Base-by-base conservation (phyloP, 2,329 filamentous ascomycete genomes). In the Ophiostoma triangulosporum region DNA sequence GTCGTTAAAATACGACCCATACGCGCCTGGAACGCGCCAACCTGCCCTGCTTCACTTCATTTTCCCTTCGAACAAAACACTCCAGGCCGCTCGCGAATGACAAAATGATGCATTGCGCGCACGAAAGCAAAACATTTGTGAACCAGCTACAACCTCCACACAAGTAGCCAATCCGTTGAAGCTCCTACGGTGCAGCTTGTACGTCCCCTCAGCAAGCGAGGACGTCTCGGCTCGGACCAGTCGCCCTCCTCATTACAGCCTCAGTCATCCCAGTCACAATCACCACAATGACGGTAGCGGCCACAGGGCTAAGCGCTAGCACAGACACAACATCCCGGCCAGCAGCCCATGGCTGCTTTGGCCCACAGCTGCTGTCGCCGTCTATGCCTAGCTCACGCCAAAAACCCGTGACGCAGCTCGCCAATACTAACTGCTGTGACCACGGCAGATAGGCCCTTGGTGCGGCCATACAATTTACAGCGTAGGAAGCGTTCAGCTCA, bases 371-470 rank as follows among this genome's bases (percentile, higher is more conserved):
- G n/a, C n/a, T n/a, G 54, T 48, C 54, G 35, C n/a, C 46, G n/a
- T 49, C 29, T 24, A 48, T 15, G 32, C 61, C 31, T 62, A 69
- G 36, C 62, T 71, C 11, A 70, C 73, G 20, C 73, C 76, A 50
- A 80, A 84, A 4, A 87, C 87, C 1, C 84, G 86, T 68, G 87
- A 93, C 66, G 80, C 84, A 73, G 63, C 60, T 73, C 71, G 35
- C 71, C 77, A 22, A 79, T 76, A 26, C 78, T 78, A 57, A 80
- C 81, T 0, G 76, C 80, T 1, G 78, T 81, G 51, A 81, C 64
- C 6, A 81, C 59, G 6, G 76, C 76, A 15, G 71, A 70, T 6
- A 77, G 73, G 5, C 76, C 76, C 33, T 77, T 79, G 53, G 80
- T 69, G 54, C 78, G 70, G 14, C 75, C 76, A 63, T 81, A 81